Base-by-base conservation (phyloP, 495 filamentous ascomycete species). In the Aspergillus panamensis region DNA sequence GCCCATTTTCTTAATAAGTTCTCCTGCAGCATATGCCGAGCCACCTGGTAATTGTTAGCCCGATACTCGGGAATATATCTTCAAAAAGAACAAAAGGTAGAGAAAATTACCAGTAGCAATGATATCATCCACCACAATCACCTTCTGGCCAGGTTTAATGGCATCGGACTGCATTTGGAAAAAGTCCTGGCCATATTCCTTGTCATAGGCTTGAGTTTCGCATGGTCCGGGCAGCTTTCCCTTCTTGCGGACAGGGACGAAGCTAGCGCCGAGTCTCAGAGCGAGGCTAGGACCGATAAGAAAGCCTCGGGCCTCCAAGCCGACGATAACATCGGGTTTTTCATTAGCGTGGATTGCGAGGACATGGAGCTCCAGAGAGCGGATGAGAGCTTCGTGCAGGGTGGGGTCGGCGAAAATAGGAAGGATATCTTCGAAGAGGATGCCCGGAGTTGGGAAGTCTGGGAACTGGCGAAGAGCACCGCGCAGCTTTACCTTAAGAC, bases 361-460 rank as follows among this genome's bases (percentile, higher is more conserved):
- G 55, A 96, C 79, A 66, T 96, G 89, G 62, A 97, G 81, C 71
- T 96, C 90, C 57, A 97, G 85, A 19, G 91, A 93, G 62, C 87
- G 86, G 65, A 97, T 76, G 25, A 99, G 86, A 25, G 84, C 78
- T 54, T 79, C 78, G 74, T 97, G 94, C 50, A 91, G 75, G 25
- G 71, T 66, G n/a, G 84, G 83, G 62, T 90, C 79, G 71, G 88
- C 86, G 79, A 99, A 99, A 63, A 99, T 87, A 32, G 94, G 95
- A 58, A 99, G 85, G 76, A 99, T 97, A 75, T 99, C 95, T 81
- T 97, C 91, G 75, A 99, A 99, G 55, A 96, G 82, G 69, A 99
- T 92, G 70, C 95, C 95, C 6, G 89, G 87, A 49, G 87, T 86
- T 33, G 95, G 95, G 77, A 99, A 97, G 80, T 99, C 91, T 57